Base-by-base conservation (phyloP, 495 filamentous ascomycete species). In the Aspergillus egyptiacus region DNA sequence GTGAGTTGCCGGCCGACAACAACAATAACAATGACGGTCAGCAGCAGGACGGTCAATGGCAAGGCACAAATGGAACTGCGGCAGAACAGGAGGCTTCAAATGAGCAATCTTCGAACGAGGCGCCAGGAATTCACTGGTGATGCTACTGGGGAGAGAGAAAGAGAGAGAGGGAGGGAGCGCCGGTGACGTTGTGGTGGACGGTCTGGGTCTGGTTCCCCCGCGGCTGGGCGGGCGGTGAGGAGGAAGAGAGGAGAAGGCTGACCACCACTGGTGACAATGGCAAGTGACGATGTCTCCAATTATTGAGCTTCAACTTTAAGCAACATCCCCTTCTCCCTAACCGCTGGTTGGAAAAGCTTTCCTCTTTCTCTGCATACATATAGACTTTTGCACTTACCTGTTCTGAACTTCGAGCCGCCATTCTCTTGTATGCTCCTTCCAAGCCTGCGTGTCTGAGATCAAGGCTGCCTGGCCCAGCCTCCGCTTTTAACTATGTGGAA, bases 401-500 rank as follows among this genome's bases (percentile, higher is more conserved):
- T 28, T 22, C 6, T 31, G 17, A 27, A 38, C 15, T 47, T 40
- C 20, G 6, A 32, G 14, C 5, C 14, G 8, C 22, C 23, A 5
- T 30, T n/a, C 10, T 27, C 25, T 27, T 42, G 20, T 20, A 46
- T 46, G 43, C 40, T 15, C 41, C 46, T 33, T 44, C 41, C 24
- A 14, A 4, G 10, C 28, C 31, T 22, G 17, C 37, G 28, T 38
- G 43, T 51, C 42, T 39, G 42, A 37, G 28, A 37, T 19, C 36
- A 40, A 52, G 58, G 54, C 58, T 57, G 50, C 51, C 32, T 52
- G 50, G 50, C 45, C n/a, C 46, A 61, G 54, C 57, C 38, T 42
- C 50, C 51, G 34, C 22, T 6, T n/a, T 34, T 35, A 41, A 63
- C 44, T 46, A 74, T 74, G 71, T 74, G 71, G 89, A 90, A 95